Evolutionary conservation across 78 protist species (phyloP).

Genomic region (Cavenderia fasciculata): DNA sequence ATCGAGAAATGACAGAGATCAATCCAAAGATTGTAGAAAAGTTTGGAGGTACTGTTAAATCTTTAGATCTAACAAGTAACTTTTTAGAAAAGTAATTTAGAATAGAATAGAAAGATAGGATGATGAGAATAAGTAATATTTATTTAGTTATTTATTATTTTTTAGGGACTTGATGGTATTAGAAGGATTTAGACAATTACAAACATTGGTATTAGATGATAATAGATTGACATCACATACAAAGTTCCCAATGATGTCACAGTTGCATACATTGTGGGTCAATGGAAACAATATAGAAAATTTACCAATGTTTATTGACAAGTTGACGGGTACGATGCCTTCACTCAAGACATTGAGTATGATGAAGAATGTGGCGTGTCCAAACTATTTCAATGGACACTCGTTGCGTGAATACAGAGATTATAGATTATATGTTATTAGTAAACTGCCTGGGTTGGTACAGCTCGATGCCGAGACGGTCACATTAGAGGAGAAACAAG

Average conservation of each 20-base stretch:
- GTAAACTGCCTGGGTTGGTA: background rate
- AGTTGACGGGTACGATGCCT: constrained; percentile 5
- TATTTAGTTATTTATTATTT: background rate
- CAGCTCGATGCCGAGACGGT: constrained; percentile 45
- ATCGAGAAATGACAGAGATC: constrained; percentile 43
- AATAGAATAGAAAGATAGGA: background rate
- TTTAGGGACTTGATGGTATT: constrained; percentile 28
- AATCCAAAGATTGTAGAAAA: constrained; percentile 43
- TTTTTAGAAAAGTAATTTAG: constrained; percentile 31
- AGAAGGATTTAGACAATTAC: constrained; percentile 48
- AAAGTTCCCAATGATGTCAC: constrained; percentile 3
- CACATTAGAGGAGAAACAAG: constrained; percentile 33
- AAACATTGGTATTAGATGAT: constrained; percentile 67
- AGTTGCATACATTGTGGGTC: constrained; percentile 53
- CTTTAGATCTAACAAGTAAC: constrained; percentile 52
- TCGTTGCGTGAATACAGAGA: constrained; percentile 56
- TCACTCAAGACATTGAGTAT: constrained; percentile 26
- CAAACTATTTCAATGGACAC: constrained; percentile 78
- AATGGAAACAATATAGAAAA: constrained; percentile 54
- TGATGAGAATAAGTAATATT: background rate
- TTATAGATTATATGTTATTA: constrained; percentile 47
- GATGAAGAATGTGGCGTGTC: constrained; percentile 83
- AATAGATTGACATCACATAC: constrained; percentile 49
- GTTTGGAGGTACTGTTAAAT: constrained; percentile 33
- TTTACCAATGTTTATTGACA: constrained; percentile 55